Conservation (phyloP, 2,329 filamentous ascomycete species). For the Microcyclospora pomicola region DNA sequence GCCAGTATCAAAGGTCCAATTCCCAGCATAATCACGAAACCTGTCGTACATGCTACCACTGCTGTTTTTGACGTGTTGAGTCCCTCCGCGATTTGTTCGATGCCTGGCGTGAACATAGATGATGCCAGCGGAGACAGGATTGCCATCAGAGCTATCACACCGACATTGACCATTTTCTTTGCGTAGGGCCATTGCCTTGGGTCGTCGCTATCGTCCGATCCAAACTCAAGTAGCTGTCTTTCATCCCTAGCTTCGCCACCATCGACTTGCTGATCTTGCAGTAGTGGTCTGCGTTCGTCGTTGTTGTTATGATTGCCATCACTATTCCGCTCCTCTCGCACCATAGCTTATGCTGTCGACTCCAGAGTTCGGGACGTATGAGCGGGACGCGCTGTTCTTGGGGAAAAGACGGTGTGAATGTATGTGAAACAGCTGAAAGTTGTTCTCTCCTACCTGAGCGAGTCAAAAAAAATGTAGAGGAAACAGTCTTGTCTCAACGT, state of each 20-base stretch:
- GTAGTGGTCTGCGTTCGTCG: constrained; percentile 27
- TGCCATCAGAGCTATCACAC: constrained; percentile 37
- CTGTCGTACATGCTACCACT: constrained; percentile 49
- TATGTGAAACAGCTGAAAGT: too few relatives aligned
- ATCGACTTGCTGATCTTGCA: constrained; percentile 21
- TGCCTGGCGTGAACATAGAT: constrained; percentile 40
- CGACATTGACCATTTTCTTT: constrained; percentile 36
- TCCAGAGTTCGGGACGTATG: too few relatives aligned
- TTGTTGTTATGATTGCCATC: constrained; percentile 1
- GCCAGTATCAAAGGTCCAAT: constrained; percentile 33
- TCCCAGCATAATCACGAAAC: constrained; percentile 38
- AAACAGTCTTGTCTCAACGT: too few relatives aligned
- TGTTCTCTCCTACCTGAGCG: too few relatives aligned
- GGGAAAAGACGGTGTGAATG: too few relatives aligned
- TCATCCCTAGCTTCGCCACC: constrained; percentile 22
- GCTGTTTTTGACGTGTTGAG: constrained; percentile 43
- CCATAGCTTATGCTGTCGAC: too few relatives aligned
- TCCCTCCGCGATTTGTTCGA: constrained; percentile 45
- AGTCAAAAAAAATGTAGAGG: too few relatives aligned
- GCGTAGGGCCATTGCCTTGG: constrained; percentile 32
- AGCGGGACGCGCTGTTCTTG: too few relatives aligned
- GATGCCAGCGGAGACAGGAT: constrained; percentile 35
- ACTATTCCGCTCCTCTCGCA: too few relatives aligned
- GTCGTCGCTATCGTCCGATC: constrained; percentile 28
- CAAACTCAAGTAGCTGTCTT: constrained; percentile 19